phyloP scores from a whole-genome alignment of 441 rosid genomes.

The Sinapis alba region DNA sequence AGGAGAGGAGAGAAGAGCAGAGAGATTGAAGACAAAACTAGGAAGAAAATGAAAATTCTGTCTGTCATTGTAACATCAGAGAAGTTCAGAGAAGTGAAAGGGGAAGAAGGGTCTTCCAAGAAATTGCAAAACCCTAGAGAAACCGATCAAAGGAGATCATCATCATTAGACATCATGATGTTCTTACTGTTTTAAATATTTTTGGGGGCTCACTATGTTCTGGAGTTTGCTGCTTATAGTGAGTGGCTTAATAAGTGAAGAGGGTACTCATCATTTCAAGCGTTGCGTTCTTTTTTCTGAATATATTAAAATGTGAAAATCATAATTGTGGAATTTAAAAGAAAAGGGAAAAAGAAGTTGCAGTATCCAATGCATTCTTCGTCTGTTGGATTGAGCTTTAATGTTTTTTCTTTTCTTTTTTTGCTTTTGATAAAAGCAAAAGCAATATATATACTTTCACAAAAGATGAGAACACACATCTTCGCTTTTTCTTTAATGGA shows the following conservation, averaged over 20 bases:
- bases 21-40: conserved; percentile 41
- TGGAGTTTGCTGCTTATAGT: conserved; percentile 21
- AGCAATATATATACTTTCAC: conserved; percentile 42
- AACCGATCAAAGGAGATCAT: conserved; percentile 22
- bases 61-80: conserved; percentile 38
- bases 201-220: conserved; percentile 38
- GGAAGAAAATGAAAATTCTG: conserved; percentile 35
- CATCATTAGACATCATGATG: conserved; percentile 38
- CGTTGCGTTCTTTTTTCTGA: not conserved
- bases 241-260: conserved; percentile 40
- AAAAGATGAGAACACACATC: conserved; percentile 44
- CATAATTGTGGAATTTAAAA: conserved; percentile 5
- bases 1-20: conserved; percentile 14
- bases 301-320: conserved; percentile 3
- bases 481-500: conserved; percentile 38
- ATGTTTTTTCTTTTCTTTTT: conserved; percentile 4
- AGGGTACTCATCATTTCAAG: conserved; percentile 31
- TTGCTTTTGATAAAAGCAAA: conserved; percentile 36
- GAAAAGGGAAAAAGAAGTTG: conserved; percentile 35
- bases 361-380: conserved; percentile 43
- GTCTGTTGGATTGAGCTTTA: conserved; percentile 37
- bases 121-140: conserved; percentile 27
- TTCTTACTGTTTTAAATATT: conserved; percentile 1
- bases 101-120: conserved; percentile 34
- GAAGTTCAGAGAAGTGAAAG: not conserved